phyloP scores from a whole-genome alignment of 1,284 basidiomycete species.

The Boletus smithii region DNA sequence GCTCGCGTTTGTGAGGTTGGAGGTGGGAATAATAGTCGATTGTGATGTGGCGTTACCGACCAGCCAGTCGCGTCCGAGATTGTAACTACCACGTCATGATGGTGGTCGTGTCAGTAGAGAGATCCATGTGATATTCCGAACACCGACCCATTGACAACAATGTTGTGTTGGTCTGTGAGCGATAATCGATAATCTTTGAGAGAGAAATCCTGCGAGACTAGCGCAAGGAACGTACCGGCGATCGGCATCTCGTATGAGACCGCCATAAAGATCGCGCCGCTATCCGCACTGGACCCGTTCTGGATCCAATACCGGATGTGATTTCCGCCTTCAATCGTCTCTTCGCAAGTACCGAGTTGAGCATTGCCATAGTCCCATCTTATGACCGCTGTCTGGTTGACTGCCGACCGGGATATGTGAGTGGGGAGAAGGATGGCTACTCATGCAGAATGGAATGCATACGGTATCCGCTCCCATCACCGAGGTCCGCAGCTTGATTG shows the following conservation, averaged over 20 bases:
- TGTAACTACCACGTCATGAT: conserved; percentile 40
- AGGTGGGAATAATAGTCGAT: conserved; percentile 49
- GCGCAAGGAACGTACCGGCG: conserved; percentile 39
- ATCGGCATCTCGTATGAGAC: conserved; percentile 72
- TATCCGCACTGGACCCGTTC: conserved; percentile 59
- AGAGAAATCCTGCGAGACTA: background rate
- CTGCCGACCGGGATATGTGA: conserved; percentile 36
- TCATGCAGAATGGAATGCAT: conserved; percentile 30
- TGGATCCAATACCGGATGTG: conserved; percentile 93
- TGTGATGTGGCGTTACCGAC: conserved; percentile 74
- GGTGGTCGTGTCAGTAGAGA: background rate
- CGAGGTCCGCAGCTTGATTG: conserved; percentile 75
- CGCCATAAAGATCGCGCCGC: conserved; percentile 83
- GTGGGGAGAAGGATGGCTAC: background rate
- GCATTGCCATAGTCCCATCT: conserved; percentile 80
- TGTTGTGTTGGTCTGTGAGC: conserved; percentile 47
- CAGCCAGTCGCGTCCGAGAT: conserved; percentile 72
- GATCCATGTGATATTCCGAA: background rate
- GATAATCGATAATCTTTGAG: background rate
- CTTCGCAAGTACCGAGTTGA: conserved; percentile 74
- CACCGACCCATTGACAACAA: conserved; percentile 53
- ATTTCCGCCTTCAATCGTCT: conserved; percentile 85
- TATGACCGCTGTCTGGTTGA: conserved; percentile 74
- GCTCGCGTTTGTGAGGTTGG: conserved; percentile 47
- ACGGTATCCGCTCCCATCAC: conserved; percentile 77